Evolutionary conservation across 129 eudicot genomes (phyloP).

Genomic region (Arctium minus): DNA sequence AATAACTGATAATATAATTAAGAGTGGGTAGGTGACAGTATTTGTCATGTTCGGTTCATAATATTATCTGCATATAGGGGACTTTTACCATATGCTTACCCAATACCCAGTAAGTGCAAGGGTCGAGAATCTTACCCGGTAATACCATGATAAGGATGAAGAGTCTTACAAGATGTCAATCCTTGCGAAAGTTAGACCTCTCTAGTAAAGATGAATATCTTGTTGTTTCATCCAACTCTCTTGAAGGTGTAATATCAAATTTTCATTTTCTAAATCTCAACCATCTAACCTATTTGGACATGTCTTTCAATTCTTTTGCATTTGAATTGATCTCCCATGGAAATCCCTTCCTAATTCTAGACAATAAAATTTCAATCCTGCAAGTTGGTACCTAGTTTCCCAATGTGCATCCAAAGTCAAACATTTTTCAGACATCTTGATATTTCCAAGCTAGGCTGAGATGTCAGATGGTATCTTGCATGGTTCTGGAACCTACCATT

Average conservation of each 20-base stretch:
- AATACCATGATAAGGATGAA: too few relatives aligned
- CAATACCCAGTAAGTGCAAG: too few relatives aligned
- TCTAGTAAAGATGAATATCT: background rate
- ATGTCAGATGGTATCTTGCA: slow-evolving; percentile 30
- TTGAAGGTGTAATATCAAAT: slow-evolving; percentile 13
- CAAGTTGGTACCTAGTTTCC: slow-evolving; percentile 38
- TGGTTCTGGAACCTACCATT: slow-evolving; percentile 32
- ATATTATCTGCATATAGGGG: too few relatives aligned
- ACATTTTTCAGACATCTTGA: slow-evolving; percentile 19
- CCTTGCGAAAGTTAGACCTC: too few relatives aligned
- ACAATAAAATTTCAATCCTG: background rate
- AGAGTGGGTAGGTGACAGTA: background rate
- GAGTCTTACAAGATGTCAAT: too few relatives aligned
- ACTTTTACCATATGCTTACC: too few relatives aligned
- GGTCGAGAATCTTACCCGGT: too few relatives aligned
- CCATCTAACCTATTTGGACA: slow-evolving; percentile 1
- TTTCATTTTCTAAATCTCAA: slow-evolving; percentile 23
- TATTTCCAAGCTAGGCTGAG: slow-evolving; percentile 18
- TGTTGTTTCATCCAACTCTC: slow-evolving; percentile 18
- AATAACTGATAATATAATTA: background rate
- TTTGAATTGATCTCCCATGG: slow-evolving; percentile 11
- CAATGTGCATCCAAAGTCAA: slow-evolving; percentile 37
- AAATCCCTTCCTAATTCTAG: slow-evolving; percentile 23
- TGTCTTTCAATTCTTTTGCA: slow-evolving; percentile 34
- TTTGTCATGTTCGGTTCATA: background rate